These are phyloP conservation scores for Populus tomentosa DNA, from an alignment of 441 rosid genomes.

Conservation along the genomic window DNA sequence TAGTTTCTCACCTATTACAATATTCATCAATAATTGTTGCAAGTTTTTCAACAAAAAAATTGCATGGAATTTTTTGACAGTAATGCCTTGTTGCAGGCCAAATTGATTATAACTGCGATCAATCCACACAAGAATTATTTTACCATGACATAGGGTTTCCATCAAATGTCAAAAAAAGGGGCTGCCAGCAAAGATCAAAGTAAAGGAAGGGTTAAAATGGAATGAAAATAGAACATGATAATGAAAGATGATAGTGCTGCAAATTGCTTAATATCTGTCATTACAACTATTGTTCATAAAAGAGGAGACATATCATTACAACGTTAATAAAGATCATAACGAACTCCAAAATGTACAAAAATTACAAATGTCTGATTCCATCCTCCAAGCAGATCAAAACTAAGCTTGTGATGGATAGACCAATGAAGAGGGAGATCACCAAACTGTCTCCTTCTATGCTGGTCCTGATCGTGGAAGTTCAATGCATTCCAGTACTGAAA, in stretches of 20 bases:
- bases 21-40: no score
- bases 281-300: constrained; percentile 9
- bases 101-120: neutral
- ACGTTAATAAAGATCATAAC: constrained; percentile 4
- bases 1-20: no score
- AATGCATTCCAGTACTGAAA: constrained; percentile 10
- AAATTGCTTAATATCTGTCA: constrained; percentile 6
- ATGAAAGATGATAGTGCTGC: neutral
- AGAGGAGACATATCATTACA: constrained; percentile 12
- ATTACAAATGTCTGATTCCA: constrained; percentile 20
- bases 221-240: neutral
- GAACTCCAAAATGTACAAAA: constrained; percentile 23
- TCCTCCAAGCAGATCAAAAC: constrained; percentile 39
- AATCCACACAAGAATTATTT: neutral
- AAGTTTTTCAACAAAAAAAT: no score
- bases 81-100: neutral
- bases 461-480: constrained; percentile 22
- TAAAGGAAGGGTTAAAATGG: no score
- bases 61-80: no score
- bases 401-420: constrained; percentile 34
- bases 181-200: neutral
- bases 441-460: constrained; percentile 54
- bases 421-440: constrained; percentile 52
- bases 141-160: neutral
- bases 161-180: neutral